Evolutionary conservation across 139 green algal genomes (phyloP), one percentile per base, ranked within the genome.

Genomic region (Dunaliella primolecta): DNA sequence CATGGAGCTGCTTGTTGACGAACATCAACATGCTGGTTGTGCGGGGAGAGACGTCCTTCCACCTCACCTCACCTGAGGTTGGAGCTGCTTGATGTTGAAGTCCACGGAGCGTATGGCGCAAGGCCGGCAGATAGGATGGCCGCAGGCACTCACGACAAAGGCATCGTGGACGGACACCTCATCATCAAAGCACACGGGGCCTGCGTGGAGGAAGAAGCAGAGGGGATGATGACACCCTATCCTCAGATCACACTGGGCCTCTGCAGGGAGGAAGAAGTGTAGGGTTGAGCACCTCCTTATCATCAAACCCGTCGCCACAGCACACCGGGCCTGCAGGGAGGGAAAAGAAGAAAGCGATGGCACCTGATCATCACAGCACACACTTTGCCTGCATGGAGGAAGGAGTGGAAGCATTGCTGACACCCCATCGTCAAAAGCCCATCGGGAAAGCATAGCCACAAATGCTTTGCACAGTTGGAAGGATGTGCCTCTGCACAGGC

Each of bases 151-250:
- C n/a, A 84, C 37, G 30, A 78, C n/a, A 31, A 84, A 84, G 11
- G 55, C 80, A 33, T 84, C 80, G 7, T 77, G 55, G 29, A 84
- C 80, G 3, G 38, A 78, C n/a, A 55, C 55, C 55, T 77, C 56
- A 31, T 84, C 80, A 56, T 84, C 80, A 2, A 84, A 77, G 80
- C 80, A 84, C 80, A 84, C 80, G 30, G 80, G 80, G 80, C 80
- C 80, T 84, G 80, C 56, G n/a, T n/a, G n/a, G n/a, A n/a, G n/a
- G n/a, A 31, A 2, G 15, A 25, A 77, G 56, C 20, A 15, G 20
- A 29, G 56, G 56, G 21, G 21, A 72, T 72, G 56, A 29, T 15
- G 21, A 72, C 20, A 21, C 56, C 15, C 21, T 29, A 29, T 21
- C 56, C 21, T 72, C 21, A 15, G 56, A 15, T 21, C 21, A 21